Base-by-base conservation (phyloP, 2,329 filamentous ascomycete species). In the Graphilbum sp. region DNA sequence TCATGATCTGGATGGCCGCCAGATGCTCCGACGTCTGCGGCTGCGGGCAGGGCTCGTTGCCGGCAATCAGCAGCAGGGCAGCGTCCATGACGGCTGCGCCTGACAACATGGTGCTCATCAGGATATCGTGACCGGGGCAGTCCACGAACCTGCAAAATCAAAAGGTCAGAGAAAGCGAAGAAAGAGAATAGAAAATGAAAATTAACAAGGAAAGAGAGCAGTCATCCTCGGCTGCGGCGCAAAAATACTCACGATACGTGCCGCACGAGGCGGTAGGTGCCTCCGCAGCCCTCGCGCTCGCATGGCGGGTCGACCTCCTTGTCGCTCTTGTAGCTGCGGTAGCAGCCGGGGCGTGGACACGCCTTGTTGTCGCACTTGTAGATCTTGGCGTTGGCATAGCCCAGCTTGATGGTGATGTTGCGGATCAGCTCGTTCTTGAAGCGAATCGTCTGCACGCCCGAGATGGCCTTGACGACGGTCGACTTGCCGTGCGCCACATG, bases 71-170 rank as follows among this genome's bases (percentile, higher is more conserved):
- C 40, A 98, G 75, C 43, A 98, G 74, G 16, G 90, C 90, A 47
- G 90, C 90, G 63, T 98, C 90, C 90, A 98, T 98, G 72, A 98
- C 90, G 47, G 90, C 90, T 52, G 90, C 90, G 55, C 90, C 90
- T 55, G 90, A 98, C 70, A 98, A 79, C 90, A 98, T 98, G 52
- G 90, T 98, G 64, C 88, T 96, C 90, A 98, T 98, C 60, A 98
- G 87, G 86, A 98, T 98, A 66, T 98, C 90, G 83, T 98, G 90
- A 62, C 90, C 90, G 41, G 90, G 90, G 70, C 90, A 96, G 62
- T 96, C 90, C 50, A 96, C 90, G 59, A 96, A 98, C 15, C 84
- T 88, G 11, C 18, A 33, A 30, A 36, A 18, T n/a, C n/a, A n/a
- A n/a, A n/a, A n/a, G n/a, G n/a, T n/a, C n/a, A n/a, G n/a, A n/a